Conservation (phyloP, 2,329 filamentous ascomycete species). For the Penicillium sp. region DNA sequence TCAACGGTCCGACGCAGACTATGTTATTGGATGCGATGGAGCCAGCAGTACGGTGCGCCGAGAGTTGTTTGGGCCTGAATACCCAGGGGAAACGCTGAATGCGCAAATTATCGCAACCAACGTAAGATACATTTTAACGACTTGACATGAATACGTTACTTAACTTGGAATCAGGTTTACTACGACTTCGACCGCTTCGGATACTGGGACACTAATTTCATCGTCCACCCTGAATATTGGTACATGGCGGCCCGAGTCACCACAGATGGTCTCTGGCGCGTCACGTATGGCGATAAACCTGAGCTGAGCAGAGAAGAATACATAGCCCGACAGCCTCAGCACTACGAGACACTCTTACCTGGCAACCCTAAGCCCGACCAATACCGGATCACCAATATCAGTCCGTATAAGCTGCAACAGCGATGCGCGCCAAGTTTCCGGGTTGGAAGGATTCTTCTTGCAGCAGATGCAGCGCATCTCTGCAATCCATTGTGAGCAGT, state of each 20-base stretch:
- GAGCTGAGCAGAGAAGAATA: conserved; percentile 57
- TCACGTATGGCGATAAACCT: conserved; percentile 61
- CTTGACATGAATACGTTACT: not conserved
- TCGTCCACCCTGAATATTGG: conserved; percentile 62
- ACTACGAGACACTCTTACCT: conserved; percentile 59
- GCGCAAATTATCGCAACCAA: conserved; percentile 64
- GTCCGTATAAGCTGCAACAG: conserved; percentile 63
- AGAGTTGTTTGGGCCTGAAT: conserved; percentile 53
- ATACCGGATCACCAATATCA: conserved; percentile 58
- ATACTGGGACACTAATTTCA: conserved; percentile 51
- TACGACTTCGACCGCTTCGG: conserved; percentile 56
- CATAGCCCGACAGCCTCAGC: conserved; percentile 52
- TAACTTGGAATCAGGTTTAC: conserved; percentile 51
- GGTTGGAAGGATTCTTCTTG: conserved; percentile 58
- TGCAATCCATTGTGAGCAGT: conserved; percentile 51
- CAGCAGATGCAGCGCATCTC: conserved; percentile 63
- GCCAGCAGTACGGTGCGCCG: conserved; percentile 42
- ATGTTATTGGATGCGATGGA: conserved; percentile 59
- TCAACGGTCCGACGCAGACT: conserved; percentile 45
- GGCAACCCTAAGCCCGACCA: conserved; percentile 59
- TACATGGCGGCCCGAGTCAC: conserved; percentile 63
- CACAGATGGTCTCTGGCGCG: conserved; percentile 60
- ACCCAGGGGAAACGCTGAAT: conserved; percentile 61
- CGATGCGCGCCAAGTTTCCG: conserved; percentile 58
- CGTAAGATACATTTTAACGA: conserved; percentile 31